Evolutionary conservation across 2,329 filamentous ascomycete species (phyloP), one percentile per base, ranked within the genome.

Genomic region (Fusarium equiseti): DNA sequence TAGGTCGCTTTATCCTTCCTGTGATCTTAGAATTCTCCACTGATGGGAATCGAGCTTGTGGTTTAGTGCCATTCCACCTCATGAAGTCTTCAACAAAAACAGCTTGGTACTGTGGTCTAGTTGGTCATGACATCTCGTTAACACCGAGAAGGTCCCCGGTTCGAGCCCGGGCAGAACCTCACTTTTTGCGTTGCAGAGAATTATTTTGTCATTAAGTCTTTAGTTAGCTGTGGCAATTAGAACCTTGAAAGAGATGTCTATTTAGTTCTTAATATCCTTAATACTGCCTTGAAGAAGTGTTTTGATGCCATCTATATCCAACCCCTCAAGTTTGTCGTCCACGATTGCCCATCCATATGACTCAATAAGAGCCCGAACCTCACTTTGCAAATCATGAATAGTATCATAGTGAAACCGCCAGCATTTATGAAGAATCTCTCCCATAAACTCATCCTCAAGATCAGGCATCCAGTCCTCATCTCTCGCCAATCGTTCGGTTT

Each of bases 391-490:
- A 0, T 58, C 40, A 18, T 31, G 1, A 10, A 60, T 0, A 1
- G 13, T 27, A 4, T 26, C 6, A 4, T 58, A 60, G 2, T 46
- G 16, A 2, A 31, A 40, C 0, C 10, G 26, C 52, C 40, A 60
- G 13, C 57, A 60, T 9, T 40, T 58, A 1, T 40, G 29, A 3
- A 60, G 0, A 24, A 58, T 58, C 1, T 4, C 38, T 0, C 42
- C 52, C 52, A 60, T 24, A 0, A 58, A 60, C 9, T 26, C 31
- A 26, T 60, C 57, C 2, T 60, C 51, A 1, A 46, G 31, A 31
- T 58, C 57, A 40, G 57, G 40, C 31, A 58, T 8, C 57, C 57
- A 58, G 20, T 12, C 56, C 7, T 55, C 8, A 2, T 59, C 50
- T 11, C 7, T 11, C 2, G 27, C 26, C 49, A 29, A 6, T 5